Evolutionary conservation across 495 filamentous ascomycete genomes (phyloP).

Genomic region (Podospora appendiculata): DNA sequence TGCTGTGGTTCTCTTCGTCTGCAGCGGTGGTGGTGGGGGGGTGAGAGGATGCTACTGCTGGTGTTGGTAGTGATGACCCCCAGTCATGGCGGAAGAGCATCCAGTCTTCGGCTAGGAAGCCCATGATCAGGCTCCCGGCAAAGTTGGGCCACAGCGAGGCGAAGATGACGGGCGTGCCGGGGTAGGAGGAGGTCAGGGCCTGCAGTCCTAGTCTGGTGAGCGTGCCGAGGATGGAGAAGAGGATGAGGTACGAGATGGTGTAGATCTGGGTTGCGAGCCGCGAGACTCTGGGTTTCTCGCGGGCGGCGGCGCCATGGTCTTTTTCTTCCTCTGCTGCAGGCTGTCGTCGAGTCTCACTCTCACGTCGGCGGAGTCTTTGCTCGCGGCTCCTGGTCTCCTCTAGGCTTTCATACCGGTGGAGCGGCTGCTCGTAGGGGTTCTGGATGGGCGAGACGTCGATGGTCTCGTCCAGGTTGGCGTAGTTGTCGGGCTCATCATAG

Average conservation of each 20-base stretch:
- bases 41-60: neutral
- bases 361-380: conserved; percentile 1
- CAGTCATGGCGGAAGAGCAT: conserved; percentile 66
- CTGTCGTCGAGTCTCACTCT: neutral
- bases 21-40: conserved; percentile 23
- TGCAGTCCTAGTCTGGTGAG: conserved; percentile 77
- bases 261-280: conserved; percentile 63
- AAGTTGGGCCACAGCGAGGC: conserved; percentile 87
- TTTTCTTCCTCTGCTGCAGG: conserved; percentile 2
- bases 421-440: conserved; percentile 31
- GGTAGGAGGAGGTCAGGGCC: conserved; percentile 74
- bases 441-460: conserved; percentile 35
- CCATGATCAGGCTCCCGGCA: conserved; percentile 74
- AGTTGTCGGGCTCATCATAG: conserved; percentile 41
- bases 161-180: conserved; percentile 65
- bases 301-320: conserved; percentile 2
- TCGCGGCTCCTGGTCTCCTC: conserved; percentile 20
- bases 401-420: conserved; percentile 18
- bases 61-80: conserved; percentile 27
- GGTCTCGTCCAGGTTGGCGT: conserved; percentile 43
- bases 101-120: conserved; percentile 75
- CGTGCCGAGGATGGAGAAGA: conserved; percentile 85
- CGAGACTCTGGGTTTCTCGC: conserved; percentile 26
- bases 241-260: conserved; percentile 69
- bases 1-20: conserved; percentile 19